A percentile compares a stretch with the other conserved stretches of the same genome.
These are phyloP conservation scores for Sclerotinia minor DNA, from an alignment of 2,329 filamentous ascomycete genomes.

Conservation along the genomic window DNA sequence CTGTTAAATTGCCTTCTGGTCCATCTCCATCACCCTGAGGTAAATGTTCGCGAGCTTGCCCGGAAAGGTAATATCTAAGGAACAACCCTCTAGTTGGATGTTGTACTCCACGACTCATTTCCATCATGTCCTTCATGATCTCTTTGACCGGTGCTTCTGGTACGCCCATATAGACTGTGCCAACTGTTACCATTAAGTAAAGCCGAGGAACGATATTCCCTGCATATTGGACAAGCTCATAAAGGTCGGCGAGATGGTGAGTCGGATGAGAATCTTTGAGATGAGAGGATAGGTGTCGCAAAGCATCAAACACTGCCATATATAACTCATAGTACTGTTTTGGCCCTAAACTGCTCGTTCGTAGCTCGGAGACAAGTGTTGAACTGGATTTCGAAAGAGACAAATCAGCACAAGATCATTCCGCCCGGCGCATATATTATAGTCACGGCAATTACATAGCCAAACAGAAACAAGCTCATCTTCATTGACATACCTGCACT, in stretches of 20 bases:
- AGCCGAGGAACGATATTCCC: slow-evolving; percentile 95
- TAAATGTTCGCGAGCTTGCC: slow-evolving; percentile 87
- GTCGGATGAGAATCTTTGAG: slow-evolving; percentile 96
- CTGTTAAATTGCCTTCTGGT: slow-evolving; percentile 91
- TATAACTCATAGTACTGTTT: slow-evolving; percentile 99
- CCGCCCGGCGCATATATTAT: slow-evolving; percentile 16
- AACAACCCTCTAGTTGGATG: slow-evolving; percentile 95
- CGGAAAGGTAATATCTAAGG: slow-evolving; percentile 91
- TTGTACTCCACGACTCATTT: slow-evolving; percentile 97
- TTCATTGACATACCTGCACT: slow-evolving; percentile 79
- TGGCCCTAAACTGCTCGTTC: slow-evolving; percentile 93
- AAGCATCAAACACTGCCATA: slow-evolving; percentile 97
- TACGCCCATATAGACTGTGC: slow-evolving; percentile 98
- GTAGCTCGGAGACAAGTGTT: slow-evolving; percentile 95
- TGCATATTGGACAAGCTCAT: slow-evolving; percentile 96
- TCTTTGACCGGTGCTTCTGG: slow-evolving; percentile 98
- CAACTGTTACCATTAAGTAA: slow-evolving; percentile 99
- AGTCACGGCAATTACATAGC: not conserved
- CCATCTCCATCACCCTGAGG: slow-evolving; percentile 82
- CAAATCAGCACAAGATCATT: slow-evolving; percentile 37
- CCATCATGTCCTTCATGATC: slow-evolving; percentile 99
- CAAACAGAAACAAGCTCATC: not conserved
- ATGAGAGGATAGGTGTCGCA: slow-evolving; percentile 94
- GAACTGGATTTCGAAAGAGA: slow-evolving; percentile 60
- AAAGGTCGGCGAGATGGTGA: slow-evolving; percentile 96